Base-by-base conservation (phyloP, 495 filamentous ascomycete species). In the Bathelium albidoporum region DNA sequence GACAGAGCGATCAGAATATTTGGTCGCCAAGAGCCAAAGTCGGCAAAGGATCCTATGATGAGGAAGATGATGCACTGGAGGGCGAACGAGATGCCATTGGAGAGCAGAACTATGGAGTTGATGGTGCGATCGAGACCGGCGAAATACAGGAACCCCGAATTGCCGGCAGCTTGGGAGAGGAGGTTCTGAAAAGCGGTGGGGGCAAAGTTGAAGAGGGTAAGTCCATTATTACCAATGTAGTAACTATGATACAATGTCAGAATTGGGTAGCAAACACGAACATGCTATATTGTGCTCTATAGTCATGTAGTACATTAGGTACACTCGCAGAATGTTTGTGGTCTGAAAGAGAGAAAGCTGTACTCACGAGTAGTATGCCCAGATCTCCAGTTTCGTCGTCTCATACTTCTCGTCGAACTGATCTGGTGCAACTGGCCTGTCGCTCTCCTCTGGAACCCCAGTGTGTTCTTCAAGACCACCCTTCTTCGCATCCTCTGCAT, bases 201-300 rank as follows among this genome's bases (percentile, higher is more conserved):
- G 2, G 81, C 85, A 67, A 87, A 88, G 68, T 87, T 88, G 78
- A 87, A 88, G 9, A 88, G 74, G 1, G 83, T 80, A 36, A 87
- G 70, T 7, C 85, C 85, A 72, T 87, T 87, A 67, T 87, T 85
- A 31, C 85, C 85, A 59, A 87, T 82, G 65, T 88, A 88, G 68
- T 85, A 88, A 70, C 64, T 66, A 32, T 55, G 29, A 28, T 55
- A 24, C 9, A n/a, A 28, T n/a, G 52, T 59, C 58, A 36, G 44
- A 41, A 59, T 10, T 63, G 20, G 9, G 18, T 63, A 60, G 4
- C 16, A n/a, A n/a, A 29, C 26, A 60, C 44, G 59, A 20, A 12
- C 4, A 9, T 36, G 44, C 41, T 26, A n/a, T n/a, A n/a, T n/a
- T n/a, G n/a, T n/a, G n/a, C n/a, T n/a, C n/a, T n/a, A n/a, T n/a